phyloP scores from a whole-genome alignment of 2,329 filamentous ascomycete genomes.

The Blumeria hordei region DNA sequence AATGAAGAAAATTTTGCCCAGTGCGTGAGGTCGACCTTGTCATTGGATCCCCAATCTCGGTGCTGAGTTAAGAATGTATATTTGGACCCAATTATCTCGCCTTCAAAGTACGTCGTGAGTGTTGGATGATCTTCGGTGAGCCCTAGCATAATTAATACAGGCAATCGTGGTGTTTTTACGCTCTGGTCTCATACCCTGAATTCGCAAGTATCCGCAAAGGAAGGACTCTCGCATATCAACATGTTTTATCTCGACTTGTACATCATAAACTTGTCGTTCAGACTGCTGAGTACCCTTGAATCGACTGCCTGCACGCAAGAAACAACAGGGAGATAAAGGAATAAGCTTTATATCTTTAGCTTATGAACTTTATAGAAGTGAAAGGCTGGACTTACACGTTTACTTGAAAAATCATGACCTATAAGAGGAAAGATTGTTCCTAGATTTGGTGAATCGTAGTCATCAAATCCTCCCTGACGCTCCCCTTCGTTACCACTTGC shows the following conservation, averaged over 20 bases:
- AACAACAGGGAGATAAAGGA: constrained; percentile 63
- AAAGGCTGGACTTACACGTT: constrained; percentile 22
- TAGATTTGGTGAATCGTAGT: constrained; percentile 12
- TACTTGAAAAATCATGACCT: constrained; percentile 28
- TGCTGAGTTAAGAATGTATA: constrained; percentile 86
- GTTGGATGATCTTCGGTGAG: constrained; percentile 89
- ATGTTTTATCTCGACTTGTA: constrained; percentile 91
- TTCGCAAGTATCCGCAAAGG: constrained; percentile 81
- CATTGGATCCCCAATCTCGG: constrained; percentile 71
- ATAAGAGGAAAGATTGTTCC: constrained; percentile 20
- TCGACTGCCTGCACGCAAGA: constrained; percentile 62
- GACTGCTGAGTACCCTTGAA: constrained; percentile 85
- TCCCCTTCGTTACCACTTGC: constrained; percentile 17
- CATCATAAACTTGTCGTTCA: constrained; percentile 78
- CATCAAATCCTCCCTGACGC: constrained; percentile 16
- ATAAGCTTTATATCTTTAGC: constrained; percentile 17
- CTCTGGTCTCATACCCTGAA: constrained; percentile 45
- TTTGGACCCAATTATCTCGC: constrained; percentile 88
- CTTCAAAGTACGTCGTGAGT: constrained; percentile 94
- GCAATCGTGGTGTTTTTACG: too few species aligned
- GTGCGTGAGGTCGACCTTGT: constrained; percentile 78
- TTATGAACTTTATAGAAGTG: background rate
- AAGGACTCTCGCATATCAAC: constrained; percentile 88
- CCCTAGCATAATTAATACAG: constrained; percentile 24
- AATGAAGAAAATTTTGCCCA: constrained; percentile 83